Evolutionary conservation across 495 filamentous ascomycete species (phyloP).

Genomic region (Trichoderma gamsii): DNA sequence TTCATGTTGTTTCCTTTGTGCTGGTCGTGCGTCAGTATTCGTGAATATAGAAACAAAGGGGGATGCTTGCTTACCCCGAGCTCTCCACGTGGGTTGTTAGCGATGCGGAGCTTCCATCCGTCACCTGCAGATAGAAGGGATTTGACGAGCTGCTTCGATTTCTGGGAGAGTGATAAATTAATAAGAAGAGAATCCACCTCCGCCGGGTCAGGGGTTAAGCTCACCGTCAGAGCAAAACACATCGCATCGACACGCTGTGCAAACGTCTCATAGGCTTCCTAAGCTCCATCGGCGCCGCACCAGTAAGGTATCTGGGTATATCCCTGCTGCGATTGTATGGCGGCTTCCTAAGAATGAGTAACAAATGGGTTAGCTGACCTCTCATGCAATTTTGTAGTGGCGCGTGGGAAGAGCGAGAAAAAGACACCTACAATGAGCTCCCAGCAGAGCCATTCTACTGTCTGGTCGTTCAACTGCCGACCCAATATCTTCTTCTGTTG

Average conservation of each 20-base stretch:
- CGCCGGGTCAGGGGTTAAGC: background rate
- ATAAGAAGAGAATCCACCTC: background rate
- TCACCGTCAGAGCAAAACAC: background rate
- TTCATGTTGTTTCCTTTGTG: conserved; percentile 10
- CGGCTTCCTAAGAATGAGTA: background rate
- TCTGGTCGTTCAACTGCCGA: conserved; percentile 4
- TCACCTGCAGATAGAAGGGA: conserved; percentile 6
- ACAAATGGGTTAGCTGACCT: background rate
- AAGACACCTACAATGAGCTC: background rate
- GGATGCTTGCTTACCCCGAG: background rate
- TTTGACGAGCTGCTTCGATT: conserved; percentile 14
- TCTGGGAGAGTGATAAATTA: background rate
- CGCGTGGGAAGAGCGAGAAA: background rate
- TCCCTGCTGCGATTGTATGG: conserved; percentile 12
- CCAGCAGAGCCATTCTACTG: conserved; percentile 10
- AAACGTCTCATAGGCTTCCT: conserved; percentile 13
- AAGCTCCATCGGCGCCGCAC: conserved; percentile 13
- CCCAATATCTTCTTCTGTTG: conserved; percentile 13
- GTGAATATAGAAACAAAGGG: background rate
- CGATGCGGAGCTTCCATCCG: conserved; percentile 13
- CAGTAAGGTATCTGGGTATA: background rate
- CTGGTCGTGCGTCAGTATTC: background rate
- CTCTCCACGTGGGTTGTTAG: conserved; percentile 11
- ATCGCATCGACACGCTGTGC: conserved; percentile 13
- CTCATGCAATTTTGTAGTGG: background rate